Base-by-base conservation (phyloP, 169 alveolate species). In the Perkinsus chesapeaki region DNA sequence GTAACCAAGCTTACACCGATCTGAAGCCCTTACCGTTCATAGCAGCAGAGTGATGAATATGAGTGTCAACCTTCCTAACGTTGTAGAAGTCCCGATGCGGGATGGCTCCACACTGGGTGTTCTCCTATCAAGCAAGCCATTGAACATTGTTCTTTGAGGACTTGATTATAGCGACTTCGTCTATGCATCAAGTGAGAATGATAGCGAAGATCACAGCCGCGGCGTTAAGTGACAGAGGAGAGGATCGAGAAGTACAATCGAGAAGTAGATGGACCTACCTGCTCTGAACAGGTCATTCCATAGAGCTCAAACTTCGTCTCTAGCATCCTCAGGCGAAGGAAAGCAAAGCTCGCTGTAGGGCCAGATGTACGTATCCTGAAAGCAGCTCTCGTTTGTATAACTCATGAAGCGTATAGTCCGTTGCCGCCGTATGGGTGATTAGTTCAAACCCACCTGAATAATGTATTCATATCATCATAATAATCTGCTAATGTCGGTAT, bases 1-100 rank as follows among this genome's bases (percentile, higher is more conserved):
- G n/a, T n/a, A n/a, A n/a, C n/a, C n/a, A n/a, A n/a, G n/a, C n/a
- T n/a, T n/a, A n/a, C n/a, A n/a, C n/a, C n/a, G n/a, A n/a, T n/a
- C n/a, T n/a, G n/a, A n/a, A n/a, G n/a, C n/a, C n/a, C n/a, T 47
- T 60, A 60, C 82, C 82, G 27, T 60, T 98, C 99, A 98, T 98
- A 73, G 98, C 97, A 39, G 96, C 97, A 12, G 98, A 96, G 93
- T 98, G 99, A 92, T 98, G 99, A 31, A 98, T 97, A 95, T 98
- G 99, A 27, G 98, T 98, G 94, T 98, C 99, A 27, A 98, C 99
- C 92, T 98, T 98, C 48, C 97, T 93, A 19, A 97, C 98, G 93
- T 97, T 98, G 95, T 98, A 97, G 96, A 98, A 98, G 93, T 98
- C 99, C 16, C 97, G 95, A 43, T 96, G 96, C 43, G 94, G 94